Conservation (phyloP, 192 early-diverging fungal species). For the Gryganskiella cystojenkinii region DNA sequence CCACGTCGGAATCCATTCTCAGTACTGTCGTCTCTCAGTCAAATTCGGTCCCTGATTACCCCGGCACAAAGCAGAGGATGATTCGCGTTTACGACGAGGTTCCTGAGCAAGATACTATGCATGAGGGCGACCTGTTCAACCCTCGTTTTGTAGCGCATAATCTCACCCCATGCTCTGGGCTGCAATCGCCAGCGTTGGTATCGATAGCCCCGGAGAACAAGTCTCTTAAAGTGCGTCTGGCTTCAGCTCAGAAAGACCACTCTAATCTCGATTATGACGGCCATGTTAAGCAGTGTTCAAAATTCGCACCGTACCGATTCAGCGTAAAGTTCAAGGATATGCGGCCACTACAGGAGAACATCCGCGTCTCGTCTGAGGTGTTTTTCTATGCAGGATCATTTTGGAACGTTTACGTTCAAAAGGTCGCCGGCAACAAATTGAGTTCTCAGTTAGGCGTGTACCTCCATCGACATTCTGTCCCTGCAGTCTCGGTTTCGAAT, state of each 20-base stretch:
- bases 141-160: too few species aligned
- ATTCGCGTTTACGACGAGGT: background rate
- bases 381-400: conserved; percentile 68
- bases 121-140: background rate
- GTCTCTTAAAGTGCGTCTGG: too few species aligned
- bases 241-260: too few species aligned
- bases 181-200: too few species aligned
- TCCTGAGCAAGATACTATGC: background rate
- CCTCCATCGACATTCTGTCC: conserved; percentile 52
- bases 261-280: too few species aligned
- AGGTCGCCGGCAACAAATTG: conserved; percentile 53
- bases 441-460: conserved; percentile 61
- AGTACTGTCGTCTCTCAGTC: background rate
- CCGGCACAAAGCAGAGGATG: too few species aligned
- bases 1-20: background rate
- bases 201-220: too few species aligned
- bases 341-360: conserved; percentile 45
- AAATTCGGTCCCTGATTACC: background rate
- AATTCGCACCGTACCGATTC: conserved; percentile 64
- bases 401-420: conserved; percentile 70
- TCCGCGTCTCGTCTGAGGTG: conserved; percentile 53
- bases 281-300: conserved; percentile 30
- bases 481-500: too few species aligned
- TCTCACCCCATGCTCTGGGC: too few species aligned
- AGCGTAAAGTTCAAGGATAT: conserved; percentile 61